Percentiles rank a stretch among this genome's conserved stretches.
These are phyloP conservation scores for Aspergillus japonicus DNA, from an alignment of 2,329 filamentous ascomycete species.

Conservation along the genomic window DNA sequence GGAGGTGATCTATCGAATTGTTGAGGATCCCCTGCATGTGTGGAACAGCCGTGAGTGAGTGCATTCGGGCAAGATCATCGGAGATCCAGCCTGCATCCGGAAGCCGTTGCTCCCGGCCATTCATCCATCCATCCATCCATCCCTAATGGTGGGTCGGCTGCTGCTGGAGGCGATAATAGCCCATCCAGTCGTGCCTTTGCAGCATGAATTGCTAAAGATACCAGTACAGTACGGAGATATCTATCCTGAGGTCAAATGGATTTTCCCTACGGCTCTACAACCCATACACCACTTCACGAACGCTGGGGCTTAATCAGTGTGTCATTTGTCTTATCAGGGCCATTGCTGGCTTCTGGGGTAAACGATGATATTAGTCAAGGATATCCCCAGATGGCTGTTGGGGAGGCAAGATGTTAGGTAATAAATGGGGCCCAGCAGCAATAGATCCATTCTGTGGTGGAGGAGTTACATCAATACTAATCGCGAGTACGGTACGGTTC, in stretches of 20 bases:
- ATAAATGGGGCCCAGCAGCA: not conserved
- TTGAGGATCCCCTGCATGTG: not conserved
- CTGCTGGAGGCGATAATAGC: too few relatives aligned
- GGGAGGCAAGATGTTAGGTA: not conserved
- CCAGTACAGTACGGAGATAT: not conserved
- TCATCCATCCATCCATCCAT: not conserved
- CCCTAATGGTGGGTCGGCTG: not conserved
- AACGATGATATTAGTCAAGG: not conserved
- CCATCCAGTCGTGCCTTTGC: too few relatives aligned
- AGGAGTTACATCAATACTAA: slow-evolving; percentile 5
- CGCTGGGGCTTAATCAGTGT: not conserved
- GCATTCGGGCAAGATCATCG: not conserved
- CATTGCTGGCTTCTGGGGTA: not conserved
- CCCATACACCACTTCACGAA: not conserved
- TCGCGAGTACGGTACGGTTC: not conserved
- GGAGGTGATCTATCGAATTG: not conserved
- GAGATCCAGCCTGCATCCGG: not conserved
- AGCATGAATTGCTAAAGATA: too few relatives aligned
- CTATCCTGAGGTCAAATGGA: not conserved
- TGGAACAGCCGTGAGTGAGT: not conserved
- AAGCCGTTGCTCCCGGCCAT: not conserved
- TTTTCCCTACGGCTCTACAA: too few relatives aligned
- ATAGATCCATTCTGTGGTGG: not conserved
- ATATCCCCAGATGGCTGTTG: not conserved
- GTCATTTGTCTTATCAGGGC: not conserved